These are phyloP conservation scores for Nephelium lappaceum DNA, from an alignment of 345 rosid genomes.

Conservation along the genomic window DNA sequence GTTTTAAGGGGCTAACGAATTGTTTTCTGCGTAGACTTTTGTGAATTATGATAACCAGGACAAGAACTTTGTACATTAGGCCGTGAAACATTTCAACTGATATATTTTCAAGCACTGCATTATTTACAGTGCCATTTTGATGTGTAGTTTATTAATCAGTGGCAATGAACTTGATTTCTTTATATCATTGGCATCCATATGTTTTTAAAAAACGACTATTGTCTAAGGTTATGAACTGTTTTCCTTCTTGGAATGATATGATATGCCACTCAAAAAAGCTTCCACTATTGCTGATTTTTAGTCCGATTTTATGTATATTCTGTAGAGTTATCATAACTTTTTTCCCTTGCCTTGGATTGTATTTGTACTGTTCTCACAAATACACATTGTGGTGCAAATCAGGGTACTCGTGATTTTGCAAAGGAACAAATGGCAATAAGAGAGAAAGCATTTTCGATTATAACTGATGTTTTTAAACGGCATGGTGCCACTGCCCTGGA, in stretches of 20 bases:
- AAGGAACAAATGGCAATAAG: conserved; percentile 83
- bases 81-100: not conserved
- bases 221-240: not conserved
- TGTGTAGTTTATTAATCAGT: not conserved
- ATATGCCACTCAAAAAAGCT: not conserved
- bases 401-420: conserved; percentile 95
- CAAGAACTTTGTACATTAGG: not conserved
- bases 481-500: conserved; percentile 93
- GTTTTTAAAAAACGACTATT: not conserved
- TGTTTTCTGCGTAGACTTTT: no score
- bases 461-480: conserved; percentile 76
- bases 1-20: not conserved
- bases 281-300: not conserved
- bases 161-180: not conserved
- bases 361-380: not conserved
- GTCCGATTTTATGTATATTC: not conserved
- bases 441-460: conserved; percentile 78
- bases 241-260: not conserved
- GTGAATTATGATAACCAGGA: no score
- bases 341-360: not conserved
- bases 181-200: not conserved
- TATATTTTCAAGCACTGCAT: not conserved
- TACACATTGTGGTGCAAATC: conserved; percentile 19
- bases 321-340: not conserved
- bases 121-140: not conserved